Evolutionary conservation across 164 flowering plant species (phyloP), one percentile per base, ranked within the genome.

Genomic region (Stephania yunnanensis): DNA sequence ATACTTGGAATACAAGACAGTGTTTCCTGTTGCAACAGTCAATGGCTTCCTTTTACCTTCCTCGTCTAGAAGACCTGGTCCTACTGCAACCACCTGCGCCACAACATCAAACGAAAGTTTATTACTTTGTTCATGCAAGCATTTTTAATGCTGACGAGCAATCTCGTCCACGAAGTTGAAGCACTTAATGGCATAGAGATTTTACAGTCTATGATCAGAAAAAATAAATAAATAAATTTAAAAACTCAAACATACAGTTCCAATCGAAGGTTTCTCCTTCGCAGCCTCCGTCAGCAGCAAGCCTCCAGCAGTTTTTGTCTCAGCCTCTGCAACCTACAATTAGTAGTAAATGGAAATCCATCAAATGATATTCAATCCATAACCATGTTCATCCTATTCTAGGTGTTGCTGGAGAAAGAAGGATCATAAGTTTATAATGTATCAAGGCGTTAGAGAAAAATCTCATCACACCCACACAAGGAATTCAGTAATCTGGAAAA

Each of bases 241-340:
- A 6, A 48, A 3, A 12, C 86, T 84, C 42, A 36, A 36, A 36
- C 42, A 36, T 78, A 92, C 97, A 75, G 91, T 87, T 69, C 97
- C 98, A 80, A 89, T 84, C 12, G 94, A 91, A 50, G 97, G 97
- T 74, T 92, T 94, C 79, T 91, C 97, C 84, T 91, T 91, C 71
- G 80, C 68, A 65, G 97, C 88, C 77, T 90, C 91, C 5, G 97
- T 91, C 64, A 91, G 80, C 77, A 89, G 76, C 84, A 94, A 81
- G 11, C 98, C 98, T 68, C 97, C 98, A 17, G 97, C 90, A 25
- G 98, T 94, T 74, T 85, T 89, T 65, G 85, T 87, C 82, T 94
- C 97, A 1, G 90, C 94, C 79, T 81, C 90, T 48, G 91, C 90
- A 82, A 94, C 88, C 98, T 94, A 79, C 3, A 67, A 78, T 30